Conservation (phyloP, 139 green algal genomes). For the Tetradesmus obliquus region DNA sequence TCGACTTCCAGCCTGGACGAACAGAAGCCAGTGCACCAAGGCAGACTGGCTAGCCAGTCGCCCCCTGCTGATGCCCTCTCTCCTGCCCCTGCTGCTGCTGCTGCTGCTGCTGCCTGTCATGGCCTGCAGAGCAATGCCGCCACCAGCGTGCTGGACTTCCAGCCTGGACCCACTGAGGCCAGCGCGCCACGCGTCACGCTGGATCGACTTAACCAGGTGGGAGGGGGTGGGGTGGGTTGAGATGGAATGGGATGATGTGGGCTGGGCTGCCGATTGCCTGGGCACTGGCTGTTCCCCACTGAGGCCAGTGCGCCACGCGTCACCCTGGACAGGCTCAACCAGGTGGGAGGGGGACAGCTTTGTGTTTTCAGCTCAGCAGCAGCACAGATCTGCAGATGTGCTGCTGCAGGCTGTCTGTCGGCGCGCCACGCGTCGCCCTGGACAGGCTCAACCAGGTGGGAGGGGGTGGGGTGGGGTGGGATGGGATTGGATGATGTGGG, state of each 20-base stretch:
- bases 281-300: not conserved
- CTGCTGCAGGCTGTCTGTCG: too few relatives aligned
- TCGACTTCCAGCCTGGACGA: slow-evolving; percentile 79
- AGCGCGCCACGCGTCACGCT: slow-evolving; percentile 58
- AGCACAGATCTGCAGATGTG: too few relatives aligned
- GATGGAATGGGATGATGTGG: too few relatives aligned
- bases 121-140: slow-evolving; percentile 76
- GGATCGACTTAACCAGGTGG: slow-evolving; percentile 71
- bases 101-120: too few relatives aligned
- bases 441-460: slow-evolving; percentile 71
- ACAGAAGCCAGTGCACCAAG: not conserved
- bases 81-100: slow-evolving; percentile 48
- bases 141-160: slow-evolving; percentile 86
- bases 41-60: not conserved
- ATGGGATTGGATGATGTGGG: too few relatives aligned
- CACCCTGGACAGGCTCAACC: too few relatives aligned
- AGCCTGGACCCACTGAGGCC: slow-evolving; percentile 40
- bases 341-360: too few relatives aligned
- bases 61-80: slow-evolving; percentile 30
- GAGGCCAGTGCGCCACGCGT: not conserved
- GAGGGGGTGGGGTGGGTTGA: too few relatives aligned
- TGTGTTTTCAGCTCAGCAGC: too few relatives aligned
- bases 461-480: too few relatives aligned
- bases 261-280: too few relatives aligned
- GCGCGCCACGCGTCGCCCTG: slow-evolving; percentile 56